Percentiles rank a stretch among this genome's conserved stretches.
phyloP scores from a whole-genome alignment of 306 rosid genomes.

The peach (Prunus persica) region DNA sequence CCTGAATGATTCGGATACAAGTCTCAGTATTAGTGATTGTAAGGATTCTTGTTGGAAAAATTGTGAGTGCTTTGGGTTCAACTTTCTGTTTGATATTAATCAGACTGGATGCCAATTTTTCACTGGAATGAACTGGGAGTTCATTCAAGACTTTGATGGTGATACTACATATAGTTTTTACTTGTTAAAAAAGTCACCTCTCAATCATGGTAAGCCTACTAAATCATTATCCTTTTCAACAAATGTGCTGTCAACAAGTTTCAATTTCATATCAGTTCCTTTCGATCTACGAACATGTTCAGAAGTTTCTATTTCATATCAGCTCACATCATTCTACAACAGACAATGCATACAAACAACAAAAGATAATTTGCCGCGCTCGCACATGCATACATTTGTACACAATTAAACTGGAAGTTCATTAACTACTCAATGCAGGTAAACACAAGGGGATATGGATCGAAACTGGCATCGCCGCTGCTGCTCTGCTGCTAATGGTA shows the following conservation, averaged over 20 bases:
- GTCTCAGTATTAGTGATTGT: background rate
- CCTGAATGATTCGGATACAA: background rate
- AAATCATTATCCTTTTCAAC: background rate
- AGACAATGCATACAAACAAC: background rate
- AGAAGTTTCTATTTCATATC: background rate
- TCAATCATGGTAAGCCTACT: background rate
- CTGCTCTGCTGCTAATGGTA: background rate
- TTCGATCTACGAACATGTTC: too few species aligned
- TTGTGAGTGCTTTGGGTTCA: slow-evolving; percentile 3
- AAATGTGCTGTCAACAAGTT: background rate
- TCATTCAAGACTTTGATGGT: background rate
- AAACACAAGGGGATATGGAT: background rate
- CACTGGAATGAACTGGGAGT: slow-evolving; percentile 5
- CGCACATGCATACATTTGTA: background rate
- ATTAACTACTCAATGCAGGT: background rate
- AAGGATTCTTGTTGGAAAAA: slow-evolving; percentile 2
- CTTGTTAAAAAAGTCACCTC: background rate
- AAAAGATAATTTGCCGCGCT: too few species aligned
- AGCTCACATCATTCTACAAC: background rate
- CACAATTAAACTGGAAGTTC: background rate
- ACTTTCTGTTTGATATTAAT: background rate
- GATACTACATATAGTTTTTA: background rate
- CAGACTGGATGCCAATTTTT: background rate
- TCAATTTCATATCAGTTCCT: background rate
- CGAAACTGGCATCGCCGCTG: background rate